A percentile compares a stretch with the other conserved stretches of the same genome.
phyloP scores from a whole-genome alignment of 2,329 filamentous ascomycete genomes.

The Cercospora zeae-maydis region DNA sequence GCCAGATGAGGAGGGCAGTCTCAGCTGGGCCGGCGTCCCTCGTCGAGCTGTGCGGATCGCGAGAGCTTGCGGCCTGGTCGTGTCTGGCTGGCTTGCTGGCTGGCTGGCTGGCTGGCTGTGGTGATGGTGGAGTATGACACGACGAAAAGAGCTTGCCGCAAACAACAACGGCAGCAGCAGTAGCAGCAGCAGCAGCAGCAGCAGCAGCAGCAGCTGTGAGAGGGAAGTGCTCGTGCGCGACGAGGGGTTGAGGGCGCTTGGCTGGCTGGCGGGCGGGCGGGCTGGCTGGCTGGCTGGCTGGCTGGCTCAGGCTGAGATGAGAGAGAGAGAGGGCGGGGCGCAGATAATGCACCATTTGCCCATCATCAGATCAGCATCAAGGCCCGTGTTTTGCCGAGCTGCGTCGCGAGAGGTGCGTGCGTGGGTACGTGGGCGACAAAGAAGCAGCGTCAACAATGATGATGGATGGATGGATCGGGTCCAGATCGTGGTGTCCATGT shows the following conservation, averaged over 20 bases:
- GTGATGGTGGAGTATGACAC: background rate
- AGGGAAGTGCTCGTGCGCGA: background rate
- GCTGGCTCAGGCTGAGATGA: too few relatives aligned
- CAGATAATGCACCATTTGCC: background rate
- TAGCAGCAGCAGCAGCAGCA: too few relatives aligned
- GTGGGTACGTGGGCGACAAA: too few relatives aligned
- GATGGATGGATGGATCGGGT: too few relatives aligned
- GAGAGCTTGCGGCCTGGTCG: background rate
- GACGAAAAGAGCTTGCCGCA: conserved; percentile 1
- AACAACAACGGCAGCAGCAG: background rate
- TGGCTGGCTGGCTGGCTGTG: too few relatives aligned
- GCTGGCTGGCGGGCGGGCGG: too few relatives aligned
- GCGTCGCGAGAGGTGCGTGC: too few relatives aligned
- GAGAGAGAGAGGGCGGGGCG: background rate
- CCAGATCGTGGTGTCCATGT: too few relatives aligned
- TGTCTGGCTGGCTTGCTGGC: too few relatives aligned
- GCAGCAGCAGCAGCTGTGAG: background rate
- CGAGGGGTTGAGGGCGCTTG: background rate
- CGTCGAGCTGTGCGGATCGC: conserved; percentile 10
- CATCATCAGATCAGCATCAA: background rate
- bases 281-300: too few relatives aligned
- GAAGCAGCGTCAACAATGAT: background rate
- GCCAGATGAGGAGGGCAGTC: conserved; percentile 1
- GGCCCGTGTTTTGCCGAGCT: background rate
- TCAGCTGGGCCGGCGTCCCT: conserved; percentile 6